phyloP scores from a whole-genome alignment of 495 filamentous ascomycete genomes.

The Trichoderma erinaceum region DNA sequence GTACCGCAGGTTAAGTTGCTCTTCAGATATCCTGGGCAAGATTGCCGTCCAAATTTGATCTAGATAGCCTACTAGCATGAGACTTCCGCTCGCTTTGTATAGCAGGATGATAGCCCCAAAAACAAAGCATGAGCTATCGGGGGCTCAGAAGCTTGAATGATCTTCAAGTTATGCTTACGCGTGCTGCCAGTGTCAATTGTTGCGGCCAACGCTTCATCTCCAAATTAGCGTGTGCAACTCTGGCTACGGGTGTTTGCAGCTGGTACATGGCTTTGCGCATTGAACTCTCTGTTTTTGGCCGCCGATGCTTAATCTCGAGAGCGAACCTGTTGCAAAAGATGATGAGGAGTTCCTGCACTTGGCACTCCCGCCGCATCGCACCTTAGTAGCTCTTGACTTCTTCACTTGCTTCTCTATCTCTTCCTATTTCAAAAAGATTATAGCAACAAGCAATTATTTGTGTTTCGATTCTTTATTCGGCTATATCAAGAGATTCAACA shows the following conservation, averaged over 20 bases:
- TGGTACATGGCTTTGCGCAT: neutral
- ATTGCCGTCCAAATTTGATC: too few relatives aligned
- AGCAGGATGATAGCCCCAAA: too few relatives aligned
- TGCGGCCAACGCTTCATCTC: neutral
- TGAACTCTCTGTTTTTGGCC: neutral
- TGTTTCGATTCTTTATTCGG: neutral
- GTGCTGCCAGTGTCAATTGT: neutral
- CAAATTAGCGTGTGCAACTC: neutral
- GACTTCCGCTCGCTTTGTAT: too few relatives aligned
- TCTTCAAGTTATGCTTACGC: neutral
- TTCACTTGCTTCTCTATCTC: neutral
- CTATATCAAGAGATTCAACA: neutral
- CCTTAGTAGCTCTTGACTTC: neutral
- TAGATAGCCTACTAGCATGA: too few relatives aligned
- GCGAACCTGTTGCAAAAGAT: too few relatives aligned
- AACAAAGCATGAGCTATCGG: too few relatives aligned
- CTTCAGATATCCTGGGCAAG: too few relatives aligned
- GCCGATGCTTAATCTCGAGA: too few relatives aligned
- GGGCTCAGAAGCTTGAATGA: too few relatives aligned
- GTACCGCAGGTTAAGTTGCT: too few relatives aligned
- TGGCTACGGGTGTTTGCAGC: neutral
- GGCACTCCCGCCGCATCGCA: too few relatives aligned
- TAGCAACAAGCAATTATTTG: neutral
- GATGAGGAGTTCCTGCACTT: too few relatives aligned
- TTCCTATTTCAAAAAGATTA: neutral